Base-by-base conservation (phyloP, 345 rosid genomes). In the Aegle marmelos region DNA sequence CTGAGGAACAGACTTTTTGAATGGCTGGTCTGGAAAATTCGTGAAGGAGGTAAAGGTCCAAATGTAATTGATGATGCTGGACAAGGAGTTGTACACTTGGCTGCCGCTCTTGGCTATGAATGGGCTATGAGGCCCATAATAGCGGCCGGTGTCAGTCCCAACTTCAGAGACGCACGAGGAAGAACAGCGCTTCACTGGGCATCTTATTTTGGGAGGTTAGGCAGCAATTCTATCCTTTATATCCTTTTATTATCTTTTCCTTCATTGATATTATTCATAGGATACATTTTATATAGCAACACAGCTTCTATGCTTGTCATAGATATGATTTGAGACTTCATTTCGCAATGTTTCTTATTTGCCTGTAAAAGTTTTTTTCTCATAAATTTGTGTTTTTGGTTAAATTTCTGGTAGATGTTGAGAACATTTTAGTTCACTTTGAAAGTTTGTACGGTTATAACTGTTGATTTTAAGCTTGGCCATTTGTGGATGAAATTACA, bases 121-220 rank as follows among this genome's bases (percentile, higher is more conserved):
- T 85, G 89, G 92, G 92, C 89, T 27, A 79, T 91, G 79, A 72
- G 83, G 64, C 87, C 85, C 48, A 84, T 91, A 64, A 75, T 85
- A 76, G 85, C 88, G 72, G 85, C 90, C 37, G 87, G 91, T 58
- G 80, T 87, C 80, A 80, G 72, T 78, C 88, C 89, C 67, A 89
- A 89, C 77, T 91, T 84, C 76, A 83, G 94, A 69, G 94, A 91
- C 83, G 79, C 82, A 48, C 77, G 25, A 68, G 94, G 94, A 66
- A 85, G 89, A 78, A 88, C 94, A 24, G 92, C 82, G 2, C 86
- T 91, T 74, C 94, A 91, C 71, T 91, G 92, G 94, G 92, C 94
- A 58, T 84, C 94, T 22, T 85, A 85, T 70, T 88, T 82, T 84
- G 94, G 92, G 74, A 89, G 92, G 94, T 89, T 36, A 82, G 85